Evolutionary conservation across 2,329 filamentous ascomycete species (phyloP).

Genomic region (Pezicula carpinea): DNA sequence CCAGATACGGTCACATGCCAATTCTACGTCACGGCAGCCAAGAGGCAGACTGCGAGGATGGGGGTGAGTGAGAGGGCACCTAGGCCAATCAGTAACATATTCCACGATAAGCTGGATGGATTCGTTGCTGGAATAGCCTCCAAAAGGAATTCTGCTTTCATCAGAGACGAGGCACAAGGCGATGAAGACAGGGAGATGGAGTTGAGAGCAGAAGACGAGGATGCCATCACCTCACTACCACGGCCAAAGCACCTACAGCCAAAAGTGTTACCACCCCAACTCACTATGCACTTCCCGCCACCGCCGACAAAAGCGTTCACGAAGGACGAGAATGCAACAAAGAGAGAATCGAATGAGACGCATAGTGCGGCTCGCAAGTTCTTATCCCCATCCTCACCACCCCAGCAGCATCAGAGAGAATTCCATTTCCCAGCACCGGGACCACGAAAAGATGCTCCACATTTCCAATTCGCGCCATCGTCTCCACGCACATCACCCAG

Average conservation of each 20-base stretch:
- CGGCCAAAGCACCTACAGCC: conserved; percentile 59
- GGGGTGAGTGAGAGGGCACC: conserved; percentile 41
- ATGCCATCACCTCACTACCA: conserved; percentile 77
- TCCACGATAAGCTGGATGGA: conserved; percentile 83
- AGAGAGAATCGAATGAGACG: conserved; percentile 26
- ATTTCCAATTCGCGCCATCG: conserved; percentile 55
- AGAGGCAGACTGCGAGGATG: conserved; percentile 31
- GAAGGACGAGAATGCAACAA: conserved; percentile 34
- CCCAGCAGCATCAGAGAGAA: conserved; percentile 22
- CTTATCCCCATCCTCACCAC: conserved; percentile 17
- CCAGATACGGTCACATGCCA: conserved; percentile 87
- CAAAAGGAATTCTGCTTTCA: conserved; percentile 80
- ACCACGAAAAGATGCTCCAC: conserved; percentile 43
- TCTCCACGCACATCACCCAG: conserved; percentile 34
- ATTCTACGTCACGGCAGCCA: conserved; percentile 85
- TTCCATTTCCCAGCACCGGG: conserved; percentile 55
- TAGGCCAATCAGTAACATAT: conserved; percentile 65
- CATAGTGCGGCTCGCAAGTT: conserved; percentile 36
- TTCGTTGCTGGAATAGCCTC: conserved; percentile 83
- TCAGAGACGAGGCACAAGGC: conserved; percentile 74
- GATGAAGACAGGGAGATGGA: conserved; percentile 76
- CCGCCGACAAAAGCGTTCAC: conserved; percentile 23
- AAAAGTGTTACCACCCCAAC: conserved; percentile 32
- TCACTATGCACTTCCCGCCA: conserved; percentile 23
- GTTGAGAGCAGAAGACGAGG: conserved; percentile 76